Evolutionary conservation across 257 asterid genomes (phyloP), one percentile per base, ranked within the genome.

Genomic region (Forsythia suspensa): DNA sequence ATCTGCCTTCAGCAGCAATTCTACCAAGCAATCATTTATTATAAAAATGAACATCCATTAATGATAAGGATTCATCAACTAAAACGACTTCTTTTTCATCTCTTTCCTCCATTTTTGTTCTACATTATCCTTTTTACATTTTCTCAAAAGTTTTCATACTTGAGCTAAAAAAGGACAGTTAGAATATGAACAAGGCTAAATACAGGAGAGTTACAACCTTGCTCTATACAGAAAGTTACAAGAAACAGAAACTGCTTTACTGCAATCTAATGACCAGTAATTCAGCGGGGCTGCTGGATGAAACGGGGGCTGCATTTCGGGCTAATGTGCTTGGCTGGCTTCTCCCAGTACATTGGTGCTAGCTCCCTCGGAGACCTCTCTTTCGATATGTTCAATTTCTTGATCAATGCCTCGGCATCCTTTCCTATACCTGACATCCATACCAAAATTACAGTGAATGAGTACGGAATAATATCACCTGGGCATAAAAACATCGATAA

Each of bases 201-300:
- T 79, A 87, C 87, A 88, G 29, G 77, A 78, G 87, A 79, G 81
- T 63, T 81, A 85, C 85, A 83, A 87, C 92, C 90, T 94, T 87
- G 95, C 90, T 82, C 91, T 82, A 85, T 86, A 89, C 96, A 94
- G 80, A 85, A 76, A 89, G 84, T 79, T 81, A 79, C 90, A 85
- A 41, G 72, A 79, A 77, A 83, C 78, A 68, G 65, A 67, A 63
- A 38, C 20, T 57, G 90, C 78, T 61, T 51, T 24, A 76, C 86
- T 82, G 84, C 85, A 68, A 51, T 82, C 80, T 80, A 76, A 76
- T 57, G 74, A 39, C 57, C 57, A 46, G 29, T 71, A 38, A 21
- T 83, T 91, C 90, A 92, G 76, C 93, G 97, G 6, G 98, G 98
- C 88, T 91, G 98, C 86, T 94, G 97, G 89, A 94, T 94, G 89